A percentile compares a stretch with the other conserved stretches of the same genome.
These are phyloP conservation scores for Sherardia arvensis DNA, from an alignment of 257 asterid genomes.

Conservation along the genomic window DNA sequence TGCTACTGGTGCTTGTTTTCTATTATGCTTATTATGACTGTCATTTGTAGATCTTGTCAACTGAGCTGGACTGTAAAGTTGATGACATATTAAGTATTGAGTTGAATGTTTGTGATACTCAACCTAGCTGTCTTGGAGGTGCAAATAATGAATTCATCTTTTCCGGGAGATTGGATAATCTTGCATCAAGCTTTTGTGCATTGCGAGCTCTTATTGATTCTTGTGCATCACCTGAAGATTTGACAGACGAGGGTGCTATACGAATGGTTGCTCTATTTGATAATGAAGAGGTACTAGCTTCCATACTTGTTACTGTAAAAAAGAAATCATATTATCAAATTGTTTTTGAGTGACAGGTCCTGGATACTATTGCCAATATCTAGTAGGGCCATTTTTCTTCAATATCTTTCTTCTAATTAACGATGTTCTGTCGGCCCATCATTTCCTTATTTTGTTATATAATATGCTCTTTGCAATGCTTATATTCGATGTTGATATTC, in stretches of 20 bases:
- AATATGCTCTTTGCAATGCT: neutral
- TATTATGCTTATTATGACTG: neutral
- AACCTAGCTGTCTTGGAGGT: constrained; percentile 99
- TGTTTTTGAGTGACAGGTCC: neutral
- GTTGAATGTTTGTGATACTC: constrained; percentile 91
- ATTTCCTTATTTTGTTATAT: neutral
- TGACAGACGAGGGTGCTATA: constrained; percentile 64
- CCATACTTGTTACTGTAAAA: constrained; percentile 11
- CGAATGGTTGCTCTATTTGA: constrained; percentile 95
- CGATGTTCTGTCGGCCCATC: neutral
- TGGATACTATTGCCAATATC: neutral
- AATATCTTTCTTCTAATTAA: neutral
- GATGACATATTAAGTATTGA: constrained; percentile 75
- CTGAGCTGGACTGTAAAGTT: constrained; percentile 76
- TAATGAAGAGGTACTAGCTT: constrained; percentile 73
- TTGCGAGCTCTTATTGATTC: constrained; percentile 91
- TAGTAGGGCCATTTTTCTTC: neutral
- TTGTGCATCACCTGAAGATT: constrained; percentile 54
- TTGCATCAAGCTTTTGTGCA: constrained; percentile 95
- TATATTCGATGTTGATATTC: neutral
- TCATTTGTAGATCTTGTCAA: constrained; percentile 67
- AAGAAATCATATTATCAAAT: neutral
- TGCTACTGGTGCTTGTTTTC: neutral
- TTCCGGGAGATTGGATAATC: constrained; percentile 98
- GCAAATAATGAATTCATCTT: constrained; percentile 87